Base-by-base conservation (phyloP, 768 basidiomycete genomes). In the Podaxis rugospora region DNA sequence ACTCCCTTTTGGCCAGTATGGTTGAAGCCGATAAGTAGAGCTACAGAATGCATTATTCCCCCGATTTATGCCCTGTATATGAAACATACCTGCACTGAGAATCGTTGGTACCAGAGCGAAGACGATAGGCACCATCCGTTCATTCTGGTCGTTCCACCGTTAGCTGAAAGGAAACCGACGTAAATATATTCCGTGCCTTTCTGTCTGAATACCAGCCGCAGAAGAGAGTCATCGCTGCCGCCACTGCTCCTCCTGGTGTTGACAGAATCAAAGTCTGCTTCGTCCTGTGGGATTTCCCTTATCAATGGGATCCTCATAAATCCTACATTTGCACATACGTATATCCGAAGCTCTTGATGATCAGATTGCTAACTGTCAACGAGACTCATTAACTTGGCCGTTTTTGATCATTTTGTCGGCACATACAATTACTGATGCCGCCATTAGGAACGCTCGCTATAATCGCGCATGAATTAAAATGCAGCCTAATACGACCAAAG, bases 131-230 rank as follows among this genome's bases (percentile, higher is more conserved):
- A 79, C 61, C 85, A 86, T 86, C 3, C 86, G 77, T 62, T 85
- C 84, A 39, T 76, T 77, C 84, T 82, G 7, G 7, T 13, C 6
- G 28, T 10, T 28, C 39, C 44, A 21, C 2, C 47, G 51, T 25
- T 40, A 14, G 4, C 5, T 7, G 28, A 10, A 5, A 18, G 5
- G 11, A 52, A 13, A 21, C 54, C 1, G 4, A 18, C 9, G 3
- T 3, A n/a, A 37, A 10, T 36, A 2, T 10, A 18, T 18, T 28
- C 5, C 42, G 3, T 25, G 83, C 85, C 80, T 81, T 86, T 69
- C 73, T 82, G 65, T 88, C 87, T 0, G 87, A 85, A 67, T 85
- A 85, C 80, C 83, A 88, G 2, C 85, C 85, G 63, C 83, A 86
- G 4, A 77, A 65, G 16, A 86, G 63, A 1, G 81, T 78, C 62